phyloP scores from a whole-genome alignment of 2,329 filamentous ascomycete species.

The Phyllosticta citrichinensis region DNA sequence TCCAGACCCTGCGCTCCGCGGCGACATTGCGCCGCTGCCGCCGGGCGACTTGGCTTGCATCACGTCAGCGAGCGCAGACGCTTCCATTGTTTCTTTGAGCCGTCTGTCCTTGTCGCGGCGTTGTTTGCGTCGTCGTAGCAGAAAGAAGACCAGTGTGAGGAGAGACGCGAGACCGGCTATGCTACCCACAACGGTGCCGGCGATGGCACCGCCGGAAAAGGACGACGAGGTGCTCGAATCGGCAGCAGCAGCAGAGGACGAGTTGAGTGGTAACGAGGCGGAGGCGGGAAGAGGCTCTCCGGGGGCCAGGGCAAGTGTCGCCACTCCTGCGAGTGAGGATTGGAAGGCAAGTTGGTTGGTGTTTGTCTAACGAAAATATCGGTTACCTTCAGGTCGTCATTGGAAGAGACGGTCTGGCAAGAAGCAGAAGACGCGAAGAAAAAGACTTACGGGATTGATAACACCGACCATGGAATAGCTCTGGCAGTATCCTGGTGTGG shows the following conservation, averaged over 20 bases:
- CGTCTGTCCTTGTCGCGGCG: not conserved
- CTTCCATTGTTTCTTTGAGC: not conserved
- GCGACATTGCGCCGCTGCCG: not conserved
- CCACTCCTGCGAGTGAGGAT: conserved; percentile 16
- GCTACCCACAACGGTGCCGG: conserved; percentile 50
- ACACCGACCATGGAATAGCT: conserved; percentile 63
- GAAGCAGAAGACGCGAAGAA: not conserved
- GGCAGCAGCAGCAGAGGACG: conserved; percentile 7
- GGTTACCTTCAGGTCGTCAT: not conserved
- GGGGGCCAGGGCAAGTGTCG: conserved; percentile 23
- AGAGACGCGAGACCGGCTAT: conserved; percentile 15
- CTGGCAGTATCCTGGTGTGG: conserved; percentile 55
- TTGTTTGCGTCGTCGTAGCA: conserved; percentile 13
- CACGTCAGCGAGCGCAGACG: not conserved
- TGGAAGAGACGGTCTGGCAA: not conserved
- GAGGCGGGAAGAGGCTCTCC: conserved; percentile 24
- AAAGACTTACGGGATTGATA: conserved; percentile 52
- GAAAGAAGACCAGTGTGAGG: conserved; percentile 20
- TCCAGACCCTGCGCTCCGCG: not conserved
- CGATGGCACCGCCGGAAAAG: conserved; percentile 30
- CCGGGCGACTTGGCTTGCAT: not conserved
- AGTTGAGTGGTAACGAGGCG: conserved; percentile 10
- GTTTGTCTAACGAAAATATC: not conserved
- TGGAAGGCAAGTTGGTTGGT: conserved; percentile 16
- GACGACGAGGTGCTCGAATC: not conserved